Evolutionary conservation across 352 stramenopile species (phyloP).

Genomic region (Pythium aphanidermatum): DNA sequence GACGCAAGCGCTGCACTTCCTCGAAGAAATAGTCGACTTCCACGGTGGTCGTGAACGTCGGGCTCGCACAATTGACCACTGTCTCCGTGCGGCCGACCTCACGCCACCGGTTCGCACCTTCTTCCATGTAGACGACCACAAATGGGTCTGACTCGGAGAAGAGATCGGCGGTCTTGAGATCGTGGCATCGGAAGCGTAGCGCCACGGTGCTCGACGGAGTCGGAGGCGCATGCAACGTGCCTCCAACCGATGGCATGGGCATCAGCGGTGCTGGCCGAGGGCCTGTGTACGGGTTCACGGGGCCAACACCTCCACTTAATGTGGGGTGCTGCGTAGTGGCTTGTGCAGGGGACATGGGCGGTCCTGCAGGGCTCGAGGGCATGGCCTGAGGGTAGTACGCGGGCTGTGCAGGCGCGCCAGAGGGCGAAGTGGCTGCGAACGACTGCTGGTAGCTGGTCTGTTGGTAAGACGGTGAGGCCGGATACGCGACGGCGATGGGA

Average conservation of each 20-base stretch:
- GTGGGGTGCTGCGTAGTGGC: background rate
- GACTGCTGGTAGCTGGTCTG: background rate
- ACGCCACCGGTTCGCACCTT: slow-evolving; percentile 38
- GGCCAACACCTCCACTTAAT: slow-evolving; percentile 15
- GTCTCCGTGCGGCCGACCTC: slow-evolving; percentile 79
- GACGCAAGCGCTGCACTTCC: slow-evolving; percentile 67
- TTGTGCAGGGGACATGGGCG: background rate
- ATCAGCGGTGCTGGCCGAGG: slow-evolving; percentile 11
- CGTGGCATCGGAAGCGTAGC: slow-evolving; percentile 62
- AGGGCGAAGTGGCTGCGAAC: background rate
- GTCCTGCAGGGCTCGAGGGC: background rate
- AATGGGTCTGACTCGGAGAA: slow-evolving; percentile 73
- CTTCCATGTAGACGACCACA: slow-evolving; percentile 66
- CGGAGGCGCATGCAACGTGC: slow-evolving; percentile 16
- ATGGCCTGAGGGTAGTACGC: background rate
- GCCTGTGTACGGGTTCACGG: slow-evolving; percentile 14
- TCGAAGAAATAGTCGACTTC: slow-evolving; percentile 77
- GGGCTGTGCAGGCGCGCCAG: too few species aligned
- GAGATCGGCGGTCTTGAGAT: slow-evolving; percentile 64
- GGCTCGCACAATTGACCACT: slow-evolving; percentile 55
- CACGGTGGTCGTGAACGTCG: slow-evolving; percentile 64
- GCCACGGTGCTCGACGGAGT: slow-evolving; percentile 58
- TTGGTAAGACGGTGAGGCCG: too few species aligned
- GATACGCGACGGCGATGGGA: slow-evolving; percentile 6
- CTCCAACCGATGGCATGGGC: slow-evolving; percentile 4